Base-by-base conservation (phyloP, 2,329 filamentous ascomycete species). In the Aspergillus ochraceoroseus region DNA sequence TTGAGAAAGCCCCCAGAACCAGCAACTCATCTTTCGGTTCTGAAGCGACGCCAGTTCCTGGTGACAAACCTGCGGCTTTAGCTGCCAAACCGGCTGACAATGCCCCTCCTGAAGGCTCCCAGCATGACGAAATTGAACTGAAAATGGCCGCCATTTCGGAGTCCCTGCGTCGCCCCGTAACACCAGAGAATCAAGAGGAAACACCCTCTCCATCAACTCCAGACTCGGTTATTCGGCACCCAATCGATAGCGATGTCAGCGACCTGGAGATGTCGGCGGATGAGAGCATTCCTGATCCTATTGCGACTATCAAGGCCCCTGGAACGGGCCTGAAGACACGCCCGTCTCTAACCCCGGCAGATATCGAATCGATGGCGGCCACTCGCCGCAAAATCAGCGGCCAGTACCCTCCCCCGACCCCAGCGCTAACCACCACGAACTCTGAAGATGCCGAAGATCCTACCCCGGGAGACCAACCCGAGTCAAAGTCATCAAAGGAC, bases 281-380 rank as follows among this genome's bases (percentile, higher is more conserved):
- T 11, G 73, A 79, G 31, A 77, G 79, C 23, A 79, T 96, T 43
- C 88, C 90, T 1, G 88, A 94, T 54, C 79, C 81, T 32, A 70
- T 87, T 32, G 87, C 90, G 3, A 95, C 90, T 0, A 89, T 96
- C 67, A 92, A 90, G 63, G 85, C 88, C 6, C 82, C 85, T 14
- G 86, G 87, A 5, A 87, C 86, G 7, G 87, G 82, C 63, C 75
- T 96, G 27, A 95, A 94, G 72, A 92, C 89, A 0, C 79, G 90
- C 22, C 80, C 87, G 11, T 95, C 90, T 2, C 80, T 87, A 26
- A 94, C 89, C 0, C 89, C 88, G 1, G 82, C 87, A 1, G 90
- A 96, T 62, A 68, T 90, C 34, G 72, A 80, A 41, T 76, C 85
- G 3, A 94, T 96, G 87, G 83, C 87, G 28, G 87, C 90, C 53